These are phyloP conservation scores for Alternaria brassicicola DNA, from an alignment of 2,329 filamentous ascomycete species.

Conservation along the genomic window DNA sequence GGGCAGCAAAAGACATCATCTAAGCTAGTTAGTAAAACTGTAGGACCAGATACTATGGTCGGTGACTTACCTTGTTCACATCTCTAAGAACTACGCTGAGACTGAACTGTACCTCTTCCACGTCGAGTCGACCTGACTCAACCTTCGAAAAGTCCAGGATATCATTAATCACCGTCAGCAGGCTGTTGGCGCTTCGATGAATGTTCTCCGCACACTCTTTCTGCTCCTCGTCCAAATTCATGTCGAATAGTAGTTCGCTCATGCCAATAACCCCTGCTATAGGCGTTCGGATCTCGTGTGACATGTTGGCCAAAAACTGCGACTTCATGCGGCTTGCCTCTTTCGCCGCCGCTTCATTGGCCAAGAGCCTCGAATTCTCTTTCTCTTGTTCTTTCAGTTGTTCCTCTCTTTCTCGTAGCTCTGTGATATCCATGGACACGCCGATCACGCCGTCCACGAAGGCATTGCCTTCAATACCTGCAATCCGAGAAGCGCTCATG, in stretches of 20 bases:
- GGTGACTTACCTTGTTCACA: slow-evolving; percentile 66
- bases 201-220: slow-evolving; percentile 78
- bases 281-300: slow-evolving; percentile 78
- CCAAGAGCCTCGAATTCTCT: slow-evolving; percentile 72
- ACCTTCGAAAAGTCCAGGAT: slow-evolving; percentile 90
- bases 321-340: slow-evolving; percentile 81
- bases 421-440: slow-evolving; percentile 80
- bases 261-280: slow-evolving; percentile 83
- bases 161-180: slow-evolving; percentile 88
- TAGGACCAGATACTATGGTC: background rate
- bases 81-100: slow-evolving; percentile 75
- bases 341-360: slow-evolving; percentile 78
- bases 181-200: slow-evolving; percentile 76
- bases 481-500: slow-evolving; percentile 60
- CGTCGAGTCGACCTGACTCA: slow-evolving; percentile 76
- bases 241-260: slow-evolving; percentile 75
- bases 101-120: slow-evolving; percentile 82
- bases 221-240: slow-evolving; percentile 71
- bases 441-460: slow-evolving; percentile 75
- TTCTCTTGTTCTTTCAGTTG: slow-evolving; percentile 68
- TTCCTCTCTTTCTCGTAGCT: slow-evolving; percentile 68
- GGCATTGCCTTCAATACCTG: slow-evolving; percentile 57
- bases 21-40: background rate
- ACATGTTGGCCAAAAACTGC: slow-evolving; percentile 81
- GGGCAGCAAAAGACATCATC: slow-evolving; percentile 85